These are phyloP conservation scores for Coelastrella sp. DNA, from an alignment of 139 green algal genomes.

Conservation along the genomic window DNA sequence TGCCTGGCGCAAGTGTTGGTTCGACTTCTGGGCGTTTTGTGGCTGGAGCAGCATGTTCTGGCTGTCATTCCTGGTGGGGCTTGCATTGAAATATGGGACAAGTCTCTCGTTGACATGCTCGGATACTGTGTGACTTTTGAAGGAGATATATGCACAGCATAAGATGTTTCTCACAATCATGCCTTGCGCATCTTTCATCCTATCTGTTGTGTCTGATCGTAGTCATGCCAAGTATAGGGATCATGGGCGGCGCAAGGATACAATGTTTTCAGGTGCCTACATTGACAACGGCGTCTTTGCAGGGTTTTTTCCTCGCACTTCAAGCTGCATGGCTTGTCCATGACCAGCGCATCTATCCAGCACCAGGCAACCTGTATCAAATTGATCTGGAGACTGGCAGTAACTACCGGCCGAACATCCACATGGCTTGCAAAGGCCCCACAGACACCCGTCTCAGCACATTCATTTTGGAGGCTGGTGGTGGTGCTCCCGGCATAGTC, in stretches of 20 bases:
- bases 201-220: too few relatives aligned
- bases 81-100: neutral
- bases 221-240: neutral
- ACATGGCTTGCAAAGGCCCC: constrained; percentile 31
- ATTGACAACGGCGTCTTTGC: neutral
- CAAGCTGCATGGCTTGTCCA: constrained; percentile 29
- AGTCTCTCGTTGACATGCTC: too few relatives aligned
- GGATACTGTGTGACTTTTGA: neutral
- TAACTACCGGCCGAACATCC: neutral
- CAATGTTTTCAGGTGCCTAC: neutral
- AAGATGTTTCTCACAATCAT: too few relatives aligned
- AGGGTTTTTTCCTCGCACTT: constrained; percentile 38
- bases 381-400: neutral
- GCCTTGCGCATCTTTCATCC: too few relatives aligned
- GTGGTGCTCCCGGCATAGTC: constrained; percentile 11
- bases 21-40: constrained; percentile 20
- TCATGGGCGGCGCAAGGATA: neutral
- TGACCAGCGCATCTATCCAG: neutral
- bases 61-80: constrained; percentile 18
- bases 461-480: constrained; percentile 26
- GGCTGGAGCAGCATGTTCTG: constrained; percentile 43
- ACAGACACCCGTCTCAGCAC: constrained; percentile 26
- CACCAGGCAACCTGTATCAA: neutral
- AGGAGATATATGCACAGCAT: neutral
- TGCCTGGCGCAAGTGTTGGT: constrained; percentile 21